These are phyloP conservation scores for Macrolepiota fuliginosa DNA, from an alignment of 768 basidiomycete genomes.

Conservation along the genomic window DNA sequence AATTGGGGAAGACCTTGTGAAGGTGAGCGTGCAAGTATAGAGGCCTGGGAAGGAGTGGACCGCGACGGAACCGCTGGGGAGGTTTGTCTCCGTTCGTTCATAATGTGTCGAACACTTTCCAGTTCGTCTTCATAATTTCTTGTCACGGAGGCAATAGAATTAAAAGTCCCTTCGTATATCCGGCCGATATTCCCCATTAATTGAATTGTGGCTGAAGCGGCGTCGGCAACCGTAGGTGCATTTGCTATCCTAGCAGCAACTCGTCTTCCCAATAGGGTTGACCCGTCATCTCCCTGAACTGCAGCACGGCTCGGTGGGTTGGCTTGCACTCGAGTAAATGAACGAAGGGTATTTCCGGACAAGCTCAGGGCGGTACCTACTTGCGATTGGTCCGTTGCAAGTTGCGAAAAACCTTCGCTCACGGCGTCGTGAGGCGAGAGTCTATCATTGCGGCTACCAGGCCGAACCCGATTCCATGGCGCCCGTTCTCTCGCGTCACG, in stretches of 20 bases:
- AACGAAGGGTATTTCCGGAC: background rate
- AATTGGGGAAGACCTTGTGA: constrained; percentile 2
- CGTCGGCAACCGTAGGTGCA: constrained; percentile 14
- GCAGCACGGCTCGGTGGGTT: constrained; percentile 22
- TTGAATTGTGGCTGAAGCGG: constrained; percentile 14
- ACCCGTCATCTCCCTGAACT: constrained; percentile 28
- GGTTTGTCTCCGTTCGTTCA: background rate
- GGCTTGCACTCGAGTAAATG: background rate
- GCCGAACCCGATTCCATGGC: background rate
- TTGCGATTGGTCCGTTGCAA: background rate
- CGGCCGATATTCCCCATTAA: constrained; percentile 2
- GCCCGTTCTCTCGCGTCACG: constrained; percentile 3
- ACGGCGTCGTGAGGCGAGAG: background rate
- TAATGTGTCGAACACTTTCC: background rate
- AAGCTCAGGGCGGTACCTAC: background rate
- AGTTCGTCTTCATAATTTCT: constrained; percentile 9
- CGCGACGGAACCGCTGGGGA: constrained; percentile 1
- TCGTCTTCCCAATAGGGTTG: constrained; percentile 36
- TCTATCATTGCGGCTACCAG: background rate
- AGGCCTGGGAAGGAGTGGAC: background rate
- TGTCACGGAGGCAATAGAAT: constrained; percentile 12
- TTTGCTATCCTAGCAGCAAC: constrained; percentile 39
- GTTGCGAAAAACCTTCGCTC: background rate
- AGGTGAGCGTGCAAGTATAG: constrained; percentile 6
- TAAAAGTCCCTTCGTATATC: constrained; percentile 5